phyloP scores from a whole-genome alignment of 73 alveolate species.

The Paramecium sonneborni region DNA sequence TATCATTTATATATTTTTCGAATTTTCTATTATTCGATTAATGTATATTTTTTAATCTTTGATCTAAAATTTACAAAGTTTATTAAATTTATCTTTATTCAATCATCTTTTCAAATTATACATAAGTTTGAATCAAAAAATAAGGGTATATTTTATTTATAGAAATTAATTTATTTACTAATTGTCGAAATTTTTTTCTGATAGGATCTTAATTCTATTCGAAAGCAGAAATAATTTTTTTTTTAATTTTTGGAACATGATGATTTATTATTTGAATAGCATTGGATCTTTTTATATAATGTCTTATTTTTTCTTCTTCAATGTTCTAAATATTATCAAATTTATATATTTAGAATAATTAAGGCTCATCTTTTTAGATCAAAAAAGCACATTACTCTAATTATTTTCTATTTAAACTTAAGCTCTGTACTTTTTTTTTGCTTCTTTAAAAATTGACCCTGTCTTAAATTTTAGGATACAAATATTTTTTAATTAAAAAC shows the following conservation, averaged over 20 bases:
- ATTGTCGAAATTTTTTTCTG: neutral
- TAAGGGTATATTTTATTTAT: conserved; percentile 6
- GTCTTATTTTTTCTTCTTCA: neutral
- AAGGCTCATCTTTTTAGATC: neutral
- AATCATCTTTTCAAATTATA: neutral
- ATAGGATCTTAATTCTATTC: neutral
- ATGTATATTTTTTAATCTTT: neutral
- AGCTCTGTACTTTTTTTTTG: neutral
- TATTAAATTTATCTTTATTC: neutral
- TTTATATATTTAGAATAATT: neutral
- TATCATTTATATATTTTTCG: neutral
- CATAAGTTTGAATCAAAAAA: conserved; percentile 1
- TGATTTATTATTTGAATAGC: neutral
- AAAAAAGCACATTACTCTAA: neutral
- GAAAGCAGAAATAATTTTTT: neutral
- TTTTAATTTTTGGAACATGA: neutral
- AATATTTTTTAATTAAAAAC: neutral
- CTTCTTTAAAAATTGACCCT: neutral
- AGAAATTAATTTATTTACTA: conserved; percentile 4
- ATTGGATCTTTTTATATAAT: neutral
- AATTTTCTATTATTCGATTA: neutral
- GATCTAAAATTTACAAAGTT: neutral
- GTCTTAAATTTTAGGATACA: neutral
- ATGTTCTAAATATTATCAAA: neutral
- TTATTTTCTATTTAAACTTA: neutral